Conservation (phyloP, 176 grass and related monocot species). For the Phoenix dactylifera region DNA sequence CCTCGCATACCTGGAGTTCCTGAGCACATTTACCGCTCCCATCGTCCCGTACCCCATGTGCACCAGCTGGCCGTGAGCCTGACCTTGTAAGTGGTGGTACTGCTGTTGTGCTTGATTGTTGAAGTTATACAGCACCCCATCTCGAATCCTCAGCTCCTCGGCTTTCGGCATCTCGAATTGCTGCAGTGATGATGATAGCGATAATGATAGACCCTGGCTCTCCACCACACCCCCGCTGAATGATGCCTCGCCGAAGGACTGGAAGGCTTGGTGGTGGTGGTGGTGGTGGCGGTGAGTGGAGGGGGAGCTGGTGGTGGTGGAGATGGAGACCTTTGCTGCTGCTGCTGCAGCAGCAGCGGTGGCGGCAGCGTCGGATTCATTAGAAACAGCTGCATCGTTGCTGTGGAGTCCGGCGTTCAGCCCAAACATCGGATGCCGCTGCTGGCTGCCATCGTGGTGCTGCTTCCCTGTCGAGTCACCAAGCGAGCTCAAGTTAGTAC, state of each 20-base stretch:
- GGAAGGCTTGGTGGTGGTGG: conserved; percentile 62
- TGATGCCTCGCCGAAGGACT: conserved; percentile 38
- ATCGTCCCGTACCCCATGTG: conserved; percentile 61
- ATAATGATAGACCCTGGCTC: conserved; percentile 81
- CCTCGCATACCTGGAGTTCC: conserved; percentile 80
- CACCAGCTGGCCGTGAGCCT: conserved; percentile 16
- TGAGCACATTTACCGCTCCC: conserved; percentile 43
- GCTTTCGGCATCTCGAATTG: conserved; percentile 96
- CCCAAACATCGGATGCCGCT: background rate
- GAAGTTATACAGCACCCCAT: conserved; percentile 72
- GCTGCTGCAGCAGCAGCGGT: background rate
- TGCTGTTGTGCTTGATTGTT: conserved; percentile 46
- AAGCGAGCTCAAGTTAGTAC: conserved; percentile 29
- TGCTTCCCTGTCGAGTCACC: conserved; percentile 32
- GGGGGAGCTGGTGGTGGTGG: conserved; percentile 35
- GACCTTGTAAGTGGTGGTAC: conserved; percentile 60
- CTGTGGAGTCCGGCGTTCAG: conserved; percentile 8
- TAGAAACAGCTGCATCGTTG: conserved; percentile 12
- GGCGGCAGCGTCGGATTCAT: conserved; percentile 4
- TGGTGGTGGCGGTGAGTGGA: conserved; percentile 30
- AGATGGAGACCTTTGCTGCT: conserved; percentile 36
- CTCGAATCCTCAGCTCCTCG: conserved; percentile 65
- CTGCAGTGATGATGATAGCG: conserved; percentile 73
- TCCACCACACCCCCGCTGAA: conserved; percentile 61
- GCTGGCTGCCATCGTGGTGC: conserved; percentile 11